Conservation (phyloP, 805 yeast genomes). For the Hanseniaspora taiwanica region DNA sequence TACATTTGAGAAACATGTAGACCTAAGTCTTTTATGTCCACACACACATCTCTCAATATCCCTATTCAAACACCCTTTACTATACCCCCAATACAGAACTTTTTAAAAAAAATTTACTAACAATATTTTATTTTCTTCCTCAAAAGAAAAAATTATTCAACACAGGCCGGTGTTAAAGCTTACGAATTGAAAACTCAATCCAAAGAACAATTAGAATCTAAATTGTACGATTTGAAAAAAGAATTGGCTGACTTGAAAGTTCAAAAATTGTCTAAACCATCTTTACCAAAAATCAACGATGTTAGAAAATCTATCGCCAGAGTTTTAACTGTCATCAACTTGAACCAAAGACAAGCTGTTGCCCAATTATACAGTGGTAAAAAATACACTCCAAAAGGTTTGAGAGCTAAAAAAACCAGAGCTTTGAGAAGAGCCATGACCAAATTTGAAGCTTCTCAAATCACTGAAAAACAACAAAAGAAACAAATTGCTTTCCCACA, state of each 20-base stretch:
- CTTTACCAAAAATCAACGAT: slow-evolving; percentile 90
- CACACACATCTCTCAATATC: too few relatives aligned
- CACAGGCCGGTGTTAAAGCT: slow-evolving; percentile 80
- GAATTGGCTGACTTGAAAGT: slow-evolving; percentile 93
- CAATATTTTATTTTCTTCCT: not conserved
- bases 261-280: slow-evolving; percentile 85
- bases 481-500: slow-evolving; percentile 92
- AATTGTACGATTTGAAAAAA: slow-evolving; percentile 91
- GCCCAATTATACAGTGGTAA: slow-evolving; percentile 90
- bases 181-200: slow-evolving; percentile 95
- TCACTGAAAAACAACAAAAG: slow-evolving; percentile 86
- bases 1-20: too few relatives aligned
- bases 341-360: slow-evolving; percentile 89
- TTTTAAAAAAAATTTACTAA: too few relatives aligned
- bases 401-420: slow-evolving; percentile 99
- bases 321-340: slow-evolving; percentile 93
- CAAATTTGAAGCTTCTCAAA: slow-evolving; percentile 66
- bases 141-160: not conserved
- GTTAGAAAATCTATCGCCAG: slow-evolving; percentile 98
- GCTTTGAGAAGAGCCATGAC: slow-evolving; percentile 97
- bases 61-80: too few relatives aligned
- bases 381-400: slow-evolving; percentile 95
- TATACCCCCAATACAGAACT: too few relatives aligned
- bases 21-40: too few relatives aligned
- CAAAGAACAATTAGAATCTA: slow-evolving; percentile 89